phyloP scores from a whole-genome alignment of 371 early-diverging fungal species.

The Chytridiales sp. region DNA sequence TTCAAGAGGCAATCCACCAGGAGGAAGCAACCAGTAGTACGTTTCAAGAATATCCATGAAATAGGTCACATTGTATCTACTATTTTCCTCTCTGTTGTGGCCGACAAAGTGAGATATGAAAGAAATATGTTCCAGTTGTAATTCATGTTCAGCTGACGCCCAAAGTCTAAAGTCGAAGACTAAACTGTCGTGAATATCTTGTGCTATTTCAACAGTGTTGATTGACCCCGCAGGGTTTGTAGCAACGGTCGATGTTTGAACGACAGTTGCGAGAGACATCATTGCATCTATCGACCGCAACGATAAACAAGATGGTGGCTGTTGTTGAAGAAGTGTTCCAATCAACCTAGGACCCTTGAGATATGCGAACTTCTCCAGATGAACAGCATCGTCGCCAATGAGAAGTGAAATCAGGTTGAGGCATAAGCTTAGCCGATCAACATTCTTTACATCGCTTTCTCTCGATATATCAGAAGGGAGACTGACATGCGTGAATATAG shows the following conservation, averaged over 20 bases:
- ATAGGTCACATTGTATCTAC: constrained; percentile 41
- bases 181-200: constrained; percentile 28
- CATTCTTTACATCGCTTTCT: background rate
- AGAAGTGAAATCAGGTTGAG: constrained; percentile 43
- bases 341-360: constrained; percentile 44
- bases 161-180: constrained; percentile 51
- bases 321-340: constrained; percentile 45
- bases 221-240: constrained; percentile 1
- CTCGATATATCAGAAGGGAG: constrained; percentile 9
- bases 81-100: constrained; percentile 31
- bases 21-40: constrained; percentile 45
- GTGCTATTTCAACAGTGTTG: constrained; percentile 2
- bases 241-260: constrained; percentile 10
- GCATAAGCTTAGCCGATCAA: constrained; percentile 31
- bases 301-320: constrained; percentile 36
- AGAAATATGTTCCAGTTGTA: constrained; percentile 46
- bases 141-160: constrained; percentile 35
- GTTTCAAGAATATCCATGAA: constrained; percentile 45
- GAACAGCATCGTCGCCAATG: constrained; percentile 35
- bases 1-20: constrained; percentile 33
- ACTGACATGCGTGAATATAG: constrained; percentile 48
- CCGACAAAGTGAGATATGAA: constrained; percentile 38
- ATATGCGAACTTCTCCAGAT: constrained; percentile 39
- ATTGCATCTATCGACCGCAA: constrained; percentile 38
- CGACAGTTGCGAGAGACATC: constrained; percentile 28